A percentile compares a stretch with the other conserved stretches of the same genome.
Conservation (phyloP, 768 basidiomycete genomes). For the Strobilomyces dryophilus region DNA sequence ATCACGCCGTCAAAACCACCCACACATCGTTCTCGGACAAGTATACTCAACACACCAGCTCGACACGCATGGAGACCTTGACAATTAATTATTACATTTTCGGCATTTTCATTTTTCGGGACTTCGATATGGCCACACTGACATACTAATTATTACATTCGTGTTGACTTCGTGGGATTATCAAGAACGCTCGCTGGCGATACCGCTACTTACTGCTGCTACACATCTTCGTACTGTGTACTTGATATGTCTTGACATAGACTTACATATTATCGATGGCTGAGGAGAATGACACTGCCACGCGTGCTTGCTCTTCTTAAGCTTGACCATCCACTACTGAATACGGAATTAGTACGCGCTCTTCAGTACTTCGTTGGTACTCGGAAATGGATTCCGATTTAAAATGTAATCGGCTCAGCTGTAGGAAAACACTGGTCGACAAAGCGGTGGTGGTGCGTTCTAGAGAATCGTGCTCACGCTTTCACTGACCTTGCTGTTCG, state of each 20-base stretch:
- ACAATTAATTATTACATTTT: constrained; percentile 20
- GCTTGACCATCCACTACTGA: neutral
- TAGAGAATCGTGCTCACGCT: neutral
- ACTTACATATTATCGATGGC: constrained; percentile 2
- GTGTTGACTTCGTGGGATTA: constrained; percentile 25
- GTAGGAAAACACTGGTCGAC: constrained; percentile 61
- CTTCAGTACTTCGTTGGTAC: neutral
- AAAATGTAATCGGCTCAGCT: constrained; percentile 76
- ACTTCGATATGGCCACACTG: constrained; percentile 13
- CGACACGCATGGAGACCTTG: constrained; percentile 68
- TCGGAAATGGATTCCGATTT: constrained; percentile 66
- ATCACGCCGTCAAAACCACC: constrained; percentile 64
- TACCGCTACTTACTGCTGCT: constrained; percentile 19
- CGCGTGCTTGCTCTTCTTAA: too few species aligned
- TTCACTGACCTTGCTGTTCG: constrained; percentile 1
- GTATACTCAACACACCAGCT: constrained; percentile 41
- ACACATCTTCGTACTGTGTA: constrained; percentile 25
- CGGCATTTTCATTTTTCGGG: constrained; percentile 13
- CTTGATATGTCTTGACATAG: constrained; percentile 19
- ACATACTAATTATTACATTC: constrained; percentile 28
- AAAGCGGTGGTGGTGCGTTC: constrained; percentile 80
- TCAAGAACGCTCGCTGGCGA: constrained; percentile 22
- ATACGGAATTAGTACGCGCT: neutral
- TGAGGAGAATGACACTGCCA: too few species aligned
- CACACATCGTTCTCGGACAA: constrained; percentile 39